Base-by-base conservation (phyloP, 2,329 filamentous ascomycete genomes). In the Neoarthrinium moseri region DNA sequence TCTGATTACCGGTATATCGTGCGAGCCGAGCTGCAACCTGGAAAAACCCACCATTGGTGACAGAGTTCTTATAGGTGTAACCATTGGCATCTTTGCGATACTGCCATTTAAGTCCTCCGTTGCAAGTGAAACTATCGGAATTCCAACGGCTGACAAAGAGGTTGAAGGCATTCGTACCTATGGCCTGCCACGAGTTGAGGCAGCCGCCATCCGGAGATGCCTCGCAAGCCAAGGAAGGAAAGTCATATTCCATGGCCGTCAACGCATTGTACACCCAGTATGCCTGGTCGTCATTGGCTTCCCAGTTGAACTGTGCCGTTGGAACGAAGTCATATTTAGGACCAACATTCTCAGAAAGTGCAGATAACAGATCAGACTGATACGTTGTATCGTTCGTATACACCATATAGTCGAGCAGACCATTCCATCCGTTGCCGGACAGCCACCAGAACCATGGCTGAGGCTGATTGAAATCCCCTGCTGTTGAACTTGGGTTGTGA, bases 101-200 rank as follows among this genome's bases (percentile, higher is more conserved):
- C 61, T 84, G 80, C 77, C 78, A 81, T 53, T 77, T 74, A 42
- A 83, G 57, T 12, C 79, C 80, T 46, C 79, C 80, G 13, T 66
- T 68, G 54, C 80, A 83, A 5, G 65, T 68, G 1, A 59, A 59
- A 3, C 58, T 66, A 51, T 83, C 77, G 73, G 78, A 81, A 39
- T 77, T 71, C 36, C 79, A 62, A 54, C 17, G 70, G 66, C 52
- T 78, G 73, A 44, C 56, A 47, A 51, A 59, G 17, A 69, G 69
- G 49, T 83, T 72, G 66, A 82, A 83, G 6, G 77, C 74, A 34
- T 74, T 74, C 52, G 75, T 70, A 8, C 72, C 72, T 20, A 83
- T 69, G 5, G 74, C 66, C 4, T 74, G 61, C 64, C 73, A 76
- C 18, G 70, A 5, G 71, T 70, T 49, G 67, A 52, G 24, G 61